phyloP scores from a whole-genome alignment of 495 filamentous ascomycete genomes.

The Penicillium atrosanguineum region DNA sequence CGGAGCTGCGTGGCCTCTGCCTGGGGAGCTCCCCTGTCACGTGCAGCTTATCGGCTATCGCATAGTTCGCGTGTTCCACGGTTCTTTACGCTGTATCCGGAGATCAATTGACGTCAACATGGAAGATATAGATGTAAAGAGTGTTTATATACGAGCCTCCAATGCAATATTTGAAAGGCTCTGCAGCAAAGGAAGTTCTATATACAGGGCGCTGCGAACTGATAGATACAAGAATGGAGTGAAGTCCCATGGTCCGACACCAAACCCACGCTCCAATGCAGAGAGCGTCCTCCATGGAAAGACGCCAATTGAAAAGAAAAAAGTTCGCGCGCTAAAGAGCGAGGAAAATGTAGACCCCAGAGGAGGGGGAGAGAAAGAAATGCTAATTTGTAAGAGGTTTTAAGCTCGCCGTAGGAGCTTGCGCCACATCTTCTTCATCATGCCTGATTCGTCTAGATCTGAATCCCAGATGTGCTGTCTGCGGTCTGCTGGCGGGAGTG shows the following conservation, averaged over 20 bases:
- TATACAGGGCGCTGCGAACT: slow-evolving; percentile 19
- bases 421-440: slow-evolving; percentile 57
- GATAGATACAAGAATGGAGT: slow-evolving; percentile 7
- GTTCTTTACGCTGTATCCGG: slow-evolving; percentile 4
- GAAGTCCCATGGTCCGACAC: neutral
- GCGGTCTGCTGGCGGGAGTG: slow-evolving; percentile 48
- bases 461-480: slow-evolving; percentile 44
- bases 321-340: slow-evolving; percentile 12
- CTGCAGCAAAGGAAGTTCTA: slow-evolving; percentile 8
- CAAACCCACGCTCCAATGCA: slow-evolving; percentile 14
- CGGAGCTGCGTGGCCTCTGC: slow-evolving; percentile 35
- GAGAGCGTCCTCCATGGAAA: neutral
- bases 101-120: neutral
- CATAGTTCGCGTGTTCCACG: neutral
- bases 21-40: slow-evolving; percentile 30
- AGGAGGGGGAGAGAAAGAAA: neutral
- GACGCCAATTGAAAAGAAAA: slow-evolving; percentile 5
- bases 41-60: slow-evolving; percentile 30
- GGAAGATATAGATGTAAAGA: neutral
- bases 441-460: slow-evolving; percentile 38
- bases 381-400: slow-evolving; percentile 5
- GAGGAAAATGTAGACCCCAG: slow-evolving; percentile 2
- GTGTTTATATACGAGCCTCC: neutral
- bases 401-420: slow-evolving; percentile 38
- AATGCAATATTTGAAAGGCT: neutral